Evolutionary conservation across 1,139 yeast genomes (phyloP), one percentile per base, ranked within the genome.

Genomic region (Pichia sp.): DNA sequence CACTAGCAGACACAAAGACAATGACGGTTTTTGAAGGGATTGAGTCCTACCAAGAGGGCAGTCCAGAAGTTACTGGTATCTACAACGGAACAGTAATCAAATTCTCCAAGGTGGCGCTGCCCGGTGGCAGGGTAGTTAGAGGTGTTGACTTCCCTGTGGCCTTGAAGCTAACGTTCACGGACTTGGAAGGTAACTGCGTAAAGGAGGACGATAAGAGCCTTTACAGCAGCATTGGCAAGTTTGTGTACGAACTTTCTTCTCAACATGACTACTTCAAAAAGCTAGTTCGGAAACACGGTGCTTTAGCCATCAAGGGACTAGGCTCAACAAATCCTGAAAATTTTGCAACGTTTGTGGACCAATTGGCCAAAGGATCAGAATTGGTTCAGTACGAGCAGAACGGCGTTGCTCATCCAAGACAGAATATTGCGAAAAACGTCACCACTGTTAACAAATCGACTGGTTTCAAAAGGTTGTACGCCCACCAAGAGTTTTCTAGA

Each of bases 401-500:
- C n/a, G 62, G 62, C 3, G 51, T 60, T 13, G 49, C 58, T 15
- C 61, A 61, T 16, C 53, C 57, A n/a, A 54, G 62, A 34, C 38
- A 52, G 30, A 51, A 43, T 31, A 47, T 59, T n/a, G 46, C 49
- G 5, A 49, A 53, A n/a, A 50, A 54, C 15, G 61, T 60, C 10
- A 59, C 58, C 40, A 44, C 61, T 30, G 61, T 57, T 10, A 58
- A 58, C 26, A 56, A 55, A 16, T 54, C 57, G 8, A 59, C 54
- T 38, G 59, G 59, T 41, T 34, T 51, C 38, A 52, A 47, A 41
- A 59, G 58, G 49, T 47, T 60, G 34, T 51, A 54, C 40, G 55
- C 61, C 2, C 62, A 60, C 30, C 61, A 59, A 38, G 62, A 60
- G 45, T 57, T 60, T 32, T 59, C 59, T 2, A 51, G 62, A n/a